A percentile compares a stretch with the other conserved stretches of the same genome.
Evolutionary conservation across 2,329 filamentous ascomycete genomes (phyloP).

Genomic region (Alternaria sp.): DNA sequence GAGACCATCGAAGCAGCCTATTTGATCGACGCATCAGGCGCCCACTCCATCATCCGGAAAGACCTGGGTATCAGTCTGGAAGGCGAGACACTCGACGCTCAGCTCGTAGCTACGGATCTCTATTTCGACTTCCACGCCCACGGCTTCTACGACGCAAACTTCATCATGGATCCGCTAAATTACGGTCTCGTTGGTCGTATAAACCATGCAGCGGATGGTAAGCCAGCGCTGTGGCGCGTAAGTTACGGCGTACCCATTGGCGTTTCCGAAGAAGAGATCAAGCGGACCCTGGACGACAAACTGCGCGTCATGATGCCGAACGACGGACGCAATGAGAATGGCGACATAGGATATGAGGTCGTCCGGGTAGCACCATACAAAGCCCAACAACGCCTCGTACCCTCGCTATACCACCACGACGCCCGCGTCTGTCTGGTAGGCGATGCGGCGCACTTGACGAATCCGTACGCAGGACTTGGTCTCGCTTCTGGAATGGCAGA

Average conservation of each 20-base stretch:
- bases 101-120: conserved; percentile 53
- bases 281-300: conserved; percentile 36
- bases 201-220: conserved; percentile 22
- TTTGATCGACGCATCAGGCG: conserved; percentile 46
- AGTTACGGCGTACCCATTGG: conserved; percentile 51
- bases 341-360: conserved; percentile 39
- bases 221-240: conserved; percentile 52
- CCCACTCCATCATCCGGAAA: conserved; percentile 35
- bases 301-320: conserved; percentile 43
- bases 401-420: conserved; percentile 31
- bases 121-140: conserved; percentile 49
- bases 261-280: conserved; percentile 43
- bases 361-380: conserved; percentile 52
- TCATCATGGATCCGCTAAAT: conserved; percentile 50
- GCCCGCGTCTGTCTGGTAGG: conserved; percentile 48
- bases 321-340: conserved; percentile 27
- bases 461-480: conserved; percentile 50
- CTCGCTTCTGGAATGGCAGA: conserved; percentile 49
- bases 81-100: conserved; percentile 48
- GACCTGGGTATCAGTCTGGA: conserved; percentile 31
- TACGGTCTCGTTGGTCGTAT: conserved; percentile 52
- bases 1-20: conserved; percentile 34
- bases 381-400: conserved; percentile 52
- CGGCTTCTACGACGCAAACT: conserved; percentile 54
- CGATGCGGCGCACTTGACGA: conserved; percentile 54